phyloP scores from a whole-genome alignment of 352 stramenopile genomes.

The Aphanomyces astaci region DNA sequence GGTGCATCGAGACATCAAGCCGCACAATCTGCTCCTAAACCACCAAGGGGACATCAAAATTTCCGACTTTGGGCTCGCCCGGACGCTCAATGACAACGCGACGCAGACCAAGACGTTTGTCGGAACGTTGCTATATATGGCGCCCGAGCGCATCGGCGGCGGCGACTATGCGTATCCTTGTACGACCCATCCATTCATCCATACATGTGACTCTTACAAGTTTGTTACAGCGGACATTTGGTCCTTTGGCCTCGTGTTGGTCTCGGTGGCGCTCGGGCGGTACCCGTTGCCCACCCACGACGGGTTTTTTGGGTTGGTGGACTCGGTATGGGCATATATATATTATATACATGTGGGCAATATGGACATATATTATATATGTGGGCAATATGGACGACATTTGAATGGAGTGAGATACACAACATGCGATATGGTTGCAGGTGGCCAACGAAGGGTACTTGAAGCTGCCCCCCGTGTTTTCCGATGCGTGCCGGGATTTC shows the following conservation, averaged over 20 bases:
- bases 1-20: conserved; percentile 91
- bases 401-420: too few relatives aligned
- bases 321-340: too few relatives aligned
- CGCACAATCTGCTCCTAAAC: conserved; percentile 86
- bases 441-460: conserved; percentile 72
- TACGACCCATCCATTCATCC: conserved; percentile 25
- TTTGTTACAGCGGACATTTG: conserved; percentile 71
- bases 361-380: too few relatives aligned
- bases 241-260: conserved; percentile 72
- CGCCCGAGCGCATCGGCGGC: conserved; percentile 87
- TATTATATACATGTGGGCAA: too few relatives aligned
- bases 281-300: conserved; percentile 81
- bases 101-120: conserved; percentile 88
- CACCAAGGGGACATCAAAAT: conserved; percentile 81
- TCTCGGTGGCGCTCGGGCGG: conserved; percentile 72
- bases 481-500: conserved; percentile 60
- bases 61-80: conserved; percentile 79
- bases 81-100: conserved; percentile 65
- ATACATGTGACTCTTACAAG: too few relatives aligned
- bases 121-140: conserved; percentile 92
- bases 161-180: conserved; percentile 85
- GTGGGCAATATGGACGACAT: too few relatives aligned
- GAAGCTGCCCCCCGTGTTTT: conserved; percentile 56
- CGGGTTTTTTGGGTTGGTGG: conserved; percentile 81
- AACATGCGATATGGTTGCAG: conserved; percentile 26